phyloP scores from a whole-genome alignment of 208 protist genomes.

The Strigomonas oncopelti region DNA sequence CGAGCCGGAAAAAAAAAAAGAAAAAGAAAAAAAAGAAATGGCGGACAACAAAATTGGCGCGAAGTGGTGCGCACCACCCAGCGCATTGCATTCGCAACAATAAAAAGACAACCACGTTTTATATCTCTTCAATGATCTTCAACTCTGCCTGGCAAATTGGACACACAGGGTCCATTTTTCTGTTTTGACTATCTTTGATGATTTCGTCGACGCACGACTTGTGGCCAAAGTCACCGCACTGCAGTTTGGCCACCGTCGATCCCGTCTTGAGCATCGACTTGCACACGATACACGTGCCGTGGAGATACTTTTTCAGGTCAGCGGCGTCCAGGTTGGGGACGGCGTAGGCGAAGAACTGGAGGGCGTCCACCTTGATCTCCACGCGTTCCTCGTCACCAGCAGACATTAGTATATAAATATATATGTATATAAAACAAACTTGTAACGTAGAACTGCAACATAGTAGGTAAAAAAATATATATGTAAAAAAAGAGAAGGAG shows the following conservation, averaged over 20 bases:
- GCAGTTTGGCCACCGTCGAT: slow-evolving; percentile 30
- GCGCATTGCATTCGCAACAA: not conserved
- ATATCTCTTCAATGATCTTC: not conserved
- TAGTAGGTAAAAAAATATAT: no score
- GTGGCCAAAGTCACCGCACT: slow-evolving; percentile 50
- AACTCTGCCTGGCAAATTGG: not conserved
- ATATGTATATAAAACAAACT: not conserved
- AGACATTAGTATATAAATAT: not conserved
- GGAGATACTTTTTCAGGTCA: not conserved
- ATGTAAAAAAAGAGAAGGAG: no score
- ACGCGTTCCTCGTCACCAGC: not conserved
- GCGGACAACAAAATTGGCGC: not conserved
- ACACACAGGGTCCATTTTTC: not conserved
- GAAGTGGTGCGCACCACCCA: no score
- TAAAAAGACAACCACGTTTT: no score
- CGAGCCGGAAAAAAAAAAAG: slow-evolving; percentile 8
- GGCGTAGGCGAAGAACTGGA: not conserved
- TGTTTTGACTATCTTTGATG: not conserved
- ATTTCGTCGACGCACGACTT: slow-evolving; percentile 34
- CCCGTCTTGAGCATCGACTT: not conserved
- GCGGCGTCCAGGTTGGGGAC: not conserved
- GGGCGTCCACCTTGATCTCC: not conserved
- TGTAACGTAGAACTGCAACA: no score
- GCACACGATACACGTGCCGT: not conserved
- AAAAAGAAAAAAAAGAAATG: slow-evolving; percentile 6